Percentiles rank a stretch among this genome's conserved stretches.
These are phyloP conservation scores for Alloteropsis semialata DNA, from an alignment of 176 grass and related monocot genomes.

Conservation along the genomic window DNA sequence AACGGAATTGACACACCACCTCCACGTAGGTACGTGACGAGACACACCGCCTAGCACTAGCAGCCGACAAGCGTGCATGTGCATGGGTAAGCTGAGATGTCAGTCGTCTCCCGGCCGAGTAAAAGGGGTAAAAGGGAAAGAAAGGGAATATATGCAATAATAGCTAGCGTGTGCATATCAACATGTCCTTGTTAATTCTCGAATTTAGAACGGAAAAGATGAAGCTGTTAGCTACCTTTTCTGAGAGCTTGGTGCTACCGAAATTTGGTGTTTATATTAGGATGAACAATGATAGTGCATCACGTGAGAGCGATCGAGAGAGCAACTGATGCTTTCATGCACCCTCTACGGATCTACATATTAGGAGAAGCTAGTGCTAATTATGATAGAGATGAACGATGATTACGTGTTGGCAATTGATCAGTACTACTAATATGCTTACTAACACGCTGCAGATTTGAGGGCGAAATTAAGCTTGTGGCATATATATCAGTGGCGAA, in stretches of 20 bases:
- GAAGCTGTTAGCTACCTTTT: neutral
- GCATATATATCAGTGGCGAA: neutral
- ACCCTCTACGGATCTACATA: neutral
- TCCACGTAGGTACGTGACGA: neutral
- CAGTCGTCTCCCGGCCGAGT: no score
- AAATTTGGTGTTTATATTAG: slow-evolving; percentile 1
- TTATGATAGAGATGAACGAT: neutral
- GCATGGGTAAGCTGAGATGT: slow-evolving; percentile 32
- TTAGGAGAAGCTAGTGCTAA: neutral
- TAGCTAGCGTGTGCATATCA: no score
- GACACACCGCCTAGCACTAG: neutral
- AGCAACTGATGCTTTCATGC: neutral
- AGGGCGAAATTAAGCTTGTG: neutral
- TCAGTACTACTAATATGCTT: neutral
- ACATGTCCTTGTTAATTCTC: slow-evolving; percentile 17
- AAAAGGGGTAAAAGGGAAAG: neutral
- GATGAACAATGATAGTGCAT: neutral
- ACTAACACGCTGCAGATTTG: neutral
- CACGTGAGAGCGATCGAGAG: neutral
- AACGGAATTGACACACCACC: slow-evolving; percentile 38
- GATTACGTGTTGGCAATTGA: neutral
- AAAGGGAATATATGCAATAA: neutral
- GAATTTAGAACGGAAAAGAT: slow-evolving; percentile 18
- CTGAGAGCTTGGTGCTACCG: slow-evolving; percentile 4
- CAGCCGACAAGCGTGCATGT: neutral